phyloP scores from a whole-genome alignment of 2,329 filamentous ascomycete genomes.

The Graphiopsis chlorocephala region DNA sequence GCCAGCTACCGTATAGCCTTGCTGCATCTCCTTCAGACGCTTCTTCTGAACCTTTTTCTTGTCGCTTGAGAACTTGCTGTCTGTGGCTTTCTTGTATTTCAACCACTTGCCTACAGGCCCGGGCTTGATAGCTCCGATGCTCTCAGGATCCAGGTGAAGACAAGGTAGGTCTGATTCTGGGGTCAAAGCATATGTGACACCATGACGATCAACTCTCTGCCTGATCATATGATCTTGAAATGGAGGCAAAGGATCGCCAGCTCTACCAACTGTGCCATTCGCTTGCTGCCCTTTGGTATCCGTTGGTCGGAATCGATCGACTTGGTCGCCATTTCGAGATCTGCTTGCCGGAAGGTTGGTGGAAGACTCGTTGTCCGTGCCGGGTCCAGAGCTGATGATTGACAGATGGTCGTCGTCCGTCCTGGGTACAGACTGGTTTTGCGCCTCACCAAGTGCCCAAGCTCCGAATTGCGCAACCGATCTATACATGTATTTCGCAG shows the following conservation, averaged over 20 bases:
- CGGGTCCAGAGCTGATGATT: slow-evolving; percentile 61
- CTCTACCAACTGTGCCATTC: slow-evolving; percentile 66
- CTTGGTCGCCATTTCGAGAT: slow-evolving; percentile 17
- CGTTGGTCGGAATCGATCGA: slow-evolving; percentile 9
- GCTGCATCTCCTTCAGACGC: slow-evolving; percentile 68
- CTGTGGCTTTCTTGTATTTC: slow-evolving; percentile 67
- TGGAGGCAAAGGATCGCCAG: slow-evolving; percentile 75
- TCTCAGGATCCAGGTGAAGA: slow-evolving; percentile 60
- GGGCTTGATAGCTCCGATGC: slow-evolving; percentile 77
- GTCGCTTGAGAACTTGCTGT: slow-evolving; percentile 66
- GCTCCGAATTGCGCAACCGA: slow-evolving; percentile 90
- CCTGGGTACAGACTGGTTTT: slow-evolving; percentile 77
- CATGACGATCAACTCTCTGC: slow-evolving; percentile 77
- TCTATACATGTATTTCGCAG: slow-evolving; percentile 93
- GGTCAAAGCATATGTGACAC: slow-evolving; percentile 67
- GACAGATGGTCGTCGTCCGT: slow-evolving; percentile 75
- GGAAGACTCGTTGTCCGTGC: slow-evolving; percentile 28
- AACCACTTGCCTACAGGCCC: slow-evolving; percentile 83
- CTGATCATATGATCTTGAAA: slow-evolving; percentile 90
- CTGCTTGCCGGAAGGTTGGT: slow-evolving; percentile 15
- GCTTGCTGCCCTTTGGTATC: slow-evolving; percentile 24
- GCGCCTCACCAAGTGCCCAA: slow-evolving; percentile 82
- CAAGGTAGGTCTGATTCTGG: slow-evolving; percentile 63
- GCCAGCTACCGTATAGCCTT: slow-evolving; percentile 68
- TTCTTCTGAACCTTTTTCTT: slow-evolving; percentile 71